These are phyloP conservation scores for Cinnamomum chago DNA, from an alignment of 164 flowering plant species.

Conservation along the genomic window DNA sequence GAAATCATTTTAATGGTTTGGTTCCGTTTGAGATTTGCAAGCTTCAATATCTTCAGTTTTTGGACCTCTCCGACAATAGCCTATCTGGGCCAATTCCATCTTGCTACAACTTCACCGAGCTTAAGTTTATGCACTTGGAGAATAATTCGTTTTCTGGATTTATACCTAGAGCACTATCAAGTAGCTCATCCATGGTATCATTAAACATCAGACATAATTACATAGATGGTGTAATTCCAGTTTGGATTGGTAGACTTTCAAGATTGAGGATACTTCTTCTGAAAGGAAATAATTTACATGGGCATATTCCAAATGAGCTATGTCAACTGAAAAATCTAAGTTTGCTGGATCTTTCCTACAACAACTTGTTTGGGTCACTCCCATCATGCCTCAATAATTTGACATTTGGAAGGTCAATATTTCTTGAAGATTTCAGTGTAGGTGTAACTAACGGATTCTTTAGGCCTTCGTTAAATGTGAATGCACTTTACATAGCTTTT, in stretches of 20 bases:
- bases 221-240: slow-evolving; percentile 16
- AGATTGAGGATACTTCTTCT: background rate
- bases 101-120: slow-evolving; percentile 2
- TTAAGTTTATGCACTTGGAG: slow-evolving; percentile 1
- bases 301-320: slow-evolving; percentile 9
- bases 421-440: no score
- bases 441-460: no score
- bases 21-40: background rate
- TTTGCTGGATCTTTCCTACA: background rate
- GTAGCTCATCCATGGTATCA: background rate
- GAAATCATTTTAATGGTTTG: slow-evolving; percentile 1
- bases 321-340: background rate
- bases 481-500: fast-evolving
- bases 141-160: background rate
- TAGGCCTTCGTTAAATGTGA: background rate
- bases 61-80: slow-evolving; percentile 6
- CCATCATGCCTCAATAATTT: background rate
- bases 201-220: slow-evolving; percentile 4
- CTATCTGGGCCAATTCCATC: background rate
- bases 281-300: slow-evolving; percentile 1
- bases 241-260: background rate
- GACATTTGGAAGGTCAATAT: background rate
- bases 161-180: background rate
- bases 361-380: background rate
- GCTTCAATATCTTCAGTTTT: background rate